These are phyloP conservation scores for Lizonia empirigonia DNA, from an alignment of 2,329 filamentous ascomycete genomes.

Conservation along the genomic window DNA sequence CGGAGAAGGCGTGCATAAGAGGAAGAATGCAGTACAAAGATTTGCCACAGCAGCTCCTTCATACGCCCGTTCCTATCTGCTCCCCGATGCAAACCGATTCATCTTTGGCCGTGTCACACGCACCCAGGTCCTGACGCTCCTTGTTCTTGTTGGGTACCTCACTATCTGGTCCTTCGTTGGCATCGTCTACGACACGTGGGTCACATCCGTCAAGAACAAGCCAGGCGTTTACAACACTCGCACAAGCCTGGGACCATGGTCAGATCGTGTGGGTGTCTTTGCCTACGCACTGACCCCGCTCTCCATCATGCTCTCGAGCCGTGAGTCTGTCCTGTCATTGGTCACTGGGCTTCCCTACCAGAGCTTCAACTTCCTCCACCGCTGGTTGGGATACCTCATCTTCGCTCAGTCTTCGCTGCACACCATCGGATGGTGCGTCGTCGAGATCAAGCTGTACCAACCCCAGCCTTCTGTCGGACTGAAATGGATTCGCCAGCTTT, in stretches of 20 bases:
- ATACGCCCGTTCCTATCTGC: constrained; percentile 58
- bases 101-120: constrained; percentile 72
- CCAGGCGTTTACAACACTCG: constrained; percentile 67
- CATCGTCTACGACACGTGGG: constrained; percentile 70
- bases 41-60: constrained; percentile 49
- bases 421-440: constrained; percentile 71
- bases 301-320: constrained; percentile 68
- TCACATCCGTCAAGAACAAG: constrained; percentile 67
- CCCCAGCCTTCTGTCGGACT: constrained; percentile 67
- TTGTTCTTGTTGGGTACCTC: constrained; percentile 65
- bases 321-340: constrained; percentile 72
- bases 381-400: constrained; percentile 77
- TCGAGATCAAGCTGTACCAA: constrained; percentile 71
- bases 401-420: constrained; percentile 70
- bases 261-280: constrained; percentile 71
- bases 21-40: constrained; percentile 32
- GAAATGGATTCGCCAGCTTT: constrained; percentile 66
- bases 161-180: constrained; percentile 69
- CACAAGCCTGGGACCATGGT: constrained; percentile 68
- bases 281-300: constrained; percentile 77
- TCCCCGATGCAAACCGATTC: constrained; percentile 62
- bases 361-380: constrained; percentile 56
- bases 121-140: constrained; percentile 68
- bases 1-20: constrained; percentile 31
- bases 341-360: constrained; percentile 77